These are phyloP conservation scores for Catharanthus roseus DNA, from an alignment of 257 asterid genomes.

Conservation along the genomic window DNA sequence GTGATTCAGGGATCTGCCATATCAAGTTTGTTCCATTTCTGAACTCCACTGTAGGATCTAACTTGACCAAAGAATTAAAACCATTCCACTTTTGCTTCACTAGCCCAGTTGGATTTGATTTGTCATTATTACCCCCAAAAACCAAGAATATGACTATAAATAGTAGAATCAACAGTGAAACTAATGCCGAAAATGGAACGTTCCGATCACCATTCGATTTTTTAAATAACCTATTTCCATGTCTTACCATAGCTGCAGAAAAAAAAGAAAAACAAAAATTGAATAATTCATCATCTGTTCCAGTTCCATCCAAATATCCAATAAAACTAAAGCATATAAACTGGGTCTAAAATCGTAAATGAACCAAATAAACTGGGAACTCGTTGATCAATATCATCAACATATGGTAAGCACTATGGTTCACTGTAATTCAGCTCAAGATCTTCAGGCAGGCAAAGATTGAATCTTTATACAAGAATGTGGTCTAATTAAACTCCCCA, in stretches of 20 bases:
- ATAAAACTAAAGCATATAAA: not conserved
- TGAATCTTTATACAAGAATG: not conserved
- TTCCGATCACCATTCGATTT: constrained; percentile 30
- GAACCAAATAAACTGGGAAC: not conserved
- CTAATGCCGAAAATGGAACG: constrained; percentile 32
- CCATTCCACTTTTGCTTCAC: constrained; percentile 40
- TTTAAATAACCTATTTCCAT: constrained; percentile 44
- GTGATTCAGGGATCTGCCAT: constrained; percentile 79
- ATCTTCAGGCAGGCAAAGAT: not conserved
- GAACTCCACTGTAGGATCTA: constrained; percentile 55
- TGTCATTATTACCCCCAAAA: constrained; percentile 34
- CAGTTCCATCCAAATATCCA: not conserved
- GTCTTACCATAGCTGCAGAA: constrained; percentile 48
- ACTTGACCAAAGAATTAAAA: constrained; percentile 46
- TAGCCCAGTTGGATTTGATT: constrained; percentile 26
- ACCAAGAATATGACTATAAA: constrained; percentile 35
- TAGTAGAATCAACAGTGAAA: constrained; percentile 34
- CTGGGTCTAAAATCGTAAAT: not conserved
- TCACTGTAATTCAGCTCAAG: not conserved
- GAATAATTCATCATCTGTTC: not conserved
- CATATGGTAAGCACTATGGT: not conserved
- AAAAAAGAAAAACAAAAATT: not conserved
- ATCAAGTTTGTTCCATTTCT: constrained; percentile 65
- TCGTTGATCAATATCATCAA: not conserved
- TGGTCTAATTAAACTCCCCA: not conserved